Conservation (phyloP, 345 rosid species). For the Ceriops zippeliana region DNA sequence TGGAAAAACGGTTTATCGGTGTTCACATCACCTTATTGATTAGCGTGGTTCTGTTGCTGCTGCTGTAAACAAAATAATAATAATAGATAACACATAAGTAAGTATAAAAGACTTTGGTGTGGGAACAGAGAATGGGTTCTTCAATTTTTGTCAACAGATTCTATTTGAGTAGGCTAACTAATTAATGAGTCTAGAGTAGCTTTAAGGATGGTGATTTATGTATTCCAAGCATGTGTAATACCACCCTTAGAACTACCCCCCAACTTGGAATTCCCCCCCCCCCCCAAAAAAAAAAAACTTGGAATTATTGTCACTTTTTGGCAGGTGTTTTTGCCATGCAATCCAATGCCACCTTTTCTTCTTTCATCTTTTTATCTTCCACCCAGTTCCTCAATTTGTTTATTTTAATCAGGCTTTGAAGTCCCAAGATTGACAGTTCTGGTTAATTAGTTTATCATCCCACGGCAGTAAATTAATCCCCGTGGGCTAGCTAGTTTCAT, state of each 20-base stretch:
- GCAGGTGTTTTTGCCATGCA: slow-evolving; percentile 31
- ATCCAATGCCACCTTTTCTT: slow-evolving; percentile 19
- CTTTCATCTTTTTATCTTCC: not conserved
- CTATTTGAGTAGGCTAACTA: slow-evolving; percentile 5
- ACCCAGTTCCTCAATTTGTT: not conserved
- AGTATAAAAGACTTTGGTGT: not conserved
- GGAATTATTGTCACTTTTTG: slow-evolving; percentile 26
- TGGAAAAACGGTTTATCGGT: slow-evolving; percentile 33
- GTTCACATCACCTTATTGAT: slow-evolving; percentile 25
- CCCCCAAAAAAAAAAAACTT: not conserved
- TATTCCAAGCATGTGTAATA: not conserved
- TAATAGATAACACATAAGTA: no score
- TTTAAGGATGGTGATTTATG: slow-evolving; percentile 26
- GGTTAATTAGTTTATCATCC: no score
- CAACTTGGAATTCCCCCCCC: no score
- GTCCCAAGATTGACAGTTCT: no score
- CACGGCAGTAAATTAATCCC: no score
- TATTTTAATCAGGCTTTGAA: not conserved
- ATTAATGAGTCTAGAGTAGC: slow-evolving; percentile 32
- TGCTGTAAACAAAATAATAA: not conserved
- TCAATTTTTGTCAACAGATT: slow-evolving; percentile 11
- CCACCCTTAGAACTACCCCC: no score
- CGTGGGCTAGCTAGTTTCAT: no score
- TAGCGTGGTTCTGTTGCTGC: not conserved
- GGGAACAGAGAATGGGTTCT: not conserved